These are phyloP conservation scores for Sphaerostilbella broomeana DNA, from an alignment of 2,329 filamentous ascomycete species.

Conservation along the genomic window DNA sequence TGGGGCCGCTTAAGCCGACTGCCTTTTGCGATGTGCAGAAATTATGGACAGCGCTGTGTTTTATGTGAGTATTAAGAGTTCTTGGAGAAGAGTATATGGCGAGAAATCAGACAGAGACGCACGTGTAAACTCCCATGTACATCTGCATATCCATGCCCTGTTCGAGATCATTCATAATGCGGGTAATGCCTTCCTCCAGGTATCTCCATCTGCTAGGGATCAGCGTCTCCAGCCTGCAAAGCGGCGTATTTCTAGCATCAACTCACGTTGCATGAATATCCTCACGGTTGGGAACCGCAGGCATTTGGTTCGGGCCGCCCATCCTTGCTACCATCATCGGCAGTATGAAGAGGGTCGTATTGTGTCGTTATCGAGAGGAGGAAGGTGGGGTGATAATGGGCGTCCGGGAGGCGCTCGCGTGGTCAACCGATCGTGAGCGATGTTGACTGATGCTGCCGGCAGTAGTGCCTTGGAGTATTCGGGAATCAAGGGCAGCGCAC, in stretches of 20 bases:
- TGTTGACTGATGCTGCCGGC: neutral
- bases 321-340: conserved; percentile 29
- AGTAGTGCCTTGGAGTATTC: neutral
- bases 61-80: conserved; percentile 29
- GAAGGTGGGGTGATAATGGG: conserved; percentile 10
- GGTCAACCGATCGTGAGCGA: neutral
- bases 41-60: conserved; percentile 81
- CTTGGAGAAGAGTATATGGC: neutral
- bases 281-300: conserved; percentile 54
- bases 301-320: conserved; percentile 40
- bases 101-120: conserved; percentile 15
- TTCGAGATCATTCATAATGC: conserved; percentile 88
- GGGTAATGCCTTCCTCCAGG: conserved; percentile 78
- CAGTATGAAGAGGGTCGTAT: neutral
- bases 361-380: conserved; percentile 1
- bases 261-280: conserved; percentile 49
- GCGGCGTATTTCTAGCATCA: neutral
- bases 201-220: conserved; percentile 68
- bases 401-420: conserved; percentile 12
- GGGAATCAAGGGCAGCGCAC: neutral
- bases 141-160: conserved; percentile 91
- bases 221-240: neutral
- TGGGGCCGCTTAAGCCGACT: conserved; percentile 49
- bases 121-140: conserved; percentile 98
- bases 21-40: conserved; percentile 98